Conservation (phyloP, 2,329 filamentous ascomycete genomes). For the Neofusicoccum cordaticola region DNA sequence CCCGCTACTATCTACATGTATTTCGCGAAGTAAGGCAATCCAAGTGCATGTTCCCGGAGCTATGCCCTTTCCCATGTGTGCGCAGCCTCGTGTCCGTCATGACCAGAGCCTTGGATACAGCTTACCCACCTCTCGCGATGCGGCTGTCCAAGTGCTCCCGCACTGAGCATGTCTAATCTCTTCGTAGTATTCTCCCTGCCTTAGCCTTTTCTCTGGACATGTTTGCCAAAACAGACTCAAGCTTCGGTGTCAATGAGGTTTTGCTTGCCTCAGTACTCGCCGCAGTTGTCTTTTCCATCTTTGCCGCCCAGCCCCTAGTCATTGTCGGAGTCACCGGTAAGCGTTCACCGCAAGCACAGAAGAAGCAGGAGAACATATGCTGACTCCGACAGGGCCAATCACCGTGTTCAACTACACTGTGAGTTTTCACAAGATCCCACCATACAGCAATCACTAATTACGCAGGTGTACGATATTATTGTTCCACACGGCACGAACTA, state of each 20-base stretch:
- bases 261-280: slow-evolving; percentile 82
- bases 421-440: neutral
- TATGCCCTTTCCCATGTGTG: neutral
- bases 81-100: neutral
- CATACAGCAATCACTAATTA: neutral
- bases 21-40: slow-evolving; percentile 73
- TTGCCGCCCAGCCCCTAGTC: slow-evolving; percentile 80
- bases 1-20: slow-evolving; percentile 91
- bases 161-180: slow-evolving; percentile 1
- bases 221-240: slow-evolving; percentile 82
- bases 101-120: no score
- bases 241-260: slow-evolving; percentile 88
- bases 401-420: slow-evolving; percentile 91
- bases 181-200: slow-evolving; percentile 74
- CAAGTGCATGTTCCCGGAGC: neutral
- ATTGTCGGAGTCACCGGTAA: slow-evolving; percentile 83
- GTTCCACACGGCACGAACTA: slow-evolving; percentile 73
- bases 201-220: slow-evolving; percentile 89
- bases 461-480: slow-evolving; percentile 74
- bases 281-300: slow-evolving; percentile 73
- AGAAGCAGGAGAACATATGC: neutral
- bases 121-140: no score
- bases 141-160: neutral
- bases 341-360: neutral
- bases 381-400: slow-evolving; percentile 62